Evolutionary conservation across 257 asterid genomes (phyloP), one percentile per base, ranked within the genome.

Genomic region (Osmanthus fragrans): DNA sequence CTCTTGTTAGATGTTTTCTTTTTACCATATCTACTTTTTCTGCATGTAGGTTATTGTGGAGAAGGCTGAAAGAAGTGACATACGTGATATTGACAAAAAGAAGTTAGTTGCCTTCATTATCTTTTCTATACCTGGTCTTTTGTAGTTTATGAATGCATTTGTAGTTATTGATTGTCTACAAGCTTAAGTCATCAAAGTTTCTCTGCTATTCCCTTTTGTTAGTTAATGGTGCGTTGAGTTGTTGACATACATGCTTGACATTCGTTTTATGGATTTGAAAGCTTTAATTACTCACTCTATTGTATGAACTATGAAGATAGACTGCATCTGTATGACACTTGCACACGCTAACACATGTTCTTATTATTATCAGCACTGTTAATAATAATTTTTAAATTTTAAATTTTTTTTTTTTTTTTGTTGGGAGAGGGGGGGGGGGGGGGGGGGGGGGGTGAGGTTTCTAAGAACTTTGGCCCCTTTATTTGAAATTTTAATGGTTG

Each of bases 1-100:
- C n/a, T 33, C 66, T 40, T 63, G 37, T 63, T 63, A 18, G 7
- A 63, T 27, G 13, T 63, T 63, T 7, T 27, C 21, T 23, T 23
- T 27, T 63, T 1, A 23, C 16, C 33, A 30, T 78, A 69, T 63
- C 18, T 58, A 11, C 70, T 76, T 69, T 37, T 81, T 18, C 33
- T 79, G 72, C 36, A 63, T 85, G 49, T 79, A 95, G 99, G 98
- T 95, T 42, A 94, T 92, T 77, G 97, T 92, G 73, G 97, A 92
- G 87, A 92, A 88, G 86, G 97, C 97, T 36, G 97, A 93, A 83
- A 90, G 97, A 86, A 93, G 94, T 69, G 97, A 93, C 85, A 93
- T 93, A 36, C 97, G 97, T 29, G 97, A 93, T 79, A 93, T 93
- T 64, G 97, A 93, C 90, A 95, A 95, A 92, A 93, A 95, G 81